Conservation (phyloP, 345 rosid species). For the Rhodomyrtus tomentosa region DNA sequence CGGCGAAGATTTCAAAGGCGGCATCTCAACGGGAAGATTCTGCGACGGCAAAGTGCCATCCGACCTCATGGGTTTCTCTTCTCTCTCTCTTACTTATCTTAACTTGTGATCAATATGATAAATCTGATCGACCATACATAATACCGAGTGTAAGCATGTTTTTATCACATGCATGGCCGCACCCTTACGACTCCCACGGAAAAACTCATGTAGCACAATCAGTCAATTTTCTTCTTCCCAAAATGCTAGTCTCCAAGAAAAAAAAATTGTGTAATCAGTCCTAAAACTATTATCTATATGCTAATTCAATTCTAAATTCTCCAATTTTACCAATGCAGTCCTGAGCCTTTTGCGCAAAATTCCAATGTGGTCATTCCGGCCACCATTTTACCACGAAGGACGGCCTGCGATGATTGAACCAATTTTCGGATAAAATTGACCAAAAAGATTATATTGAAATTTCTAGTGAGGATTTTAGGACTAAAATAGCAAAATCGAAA, state of each 20-base stretch:
- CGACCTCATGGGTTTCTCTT: constrained; percentile 41
- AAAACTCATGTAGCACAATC: background rate
- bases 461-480: background rate
- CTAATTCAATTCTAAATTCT: background rate
- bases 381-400: accelerated
- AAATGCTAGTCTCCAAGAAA: background rate
- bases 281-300: background rate
- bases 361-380: background rate
- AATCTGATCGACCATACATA: background rate
- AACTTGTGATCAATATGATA: background rate
- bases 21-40: constrained; percentile 68
- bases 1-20: constrained; percentile 46
- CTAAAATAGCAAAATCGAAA: background rate
- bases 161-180: background rate
- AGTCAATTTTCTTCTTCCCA: background rate
- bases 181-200: background rate
- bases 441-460: background rate
- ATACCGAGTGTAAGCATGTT: background rate
- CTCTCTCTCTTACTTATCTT: background rate
- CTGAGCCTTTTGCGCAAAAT: background rate
- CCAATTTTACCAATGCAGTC: background rate
- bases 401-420: no score
- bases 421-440: background rate
- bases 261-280: background rate
- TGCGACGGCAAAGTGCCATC: constrained; percentile 66